Evolutionary conservation across 768 basidiomycete genomes (phyloP).

Genomic region (Kockovaella imperatae): DNA sequence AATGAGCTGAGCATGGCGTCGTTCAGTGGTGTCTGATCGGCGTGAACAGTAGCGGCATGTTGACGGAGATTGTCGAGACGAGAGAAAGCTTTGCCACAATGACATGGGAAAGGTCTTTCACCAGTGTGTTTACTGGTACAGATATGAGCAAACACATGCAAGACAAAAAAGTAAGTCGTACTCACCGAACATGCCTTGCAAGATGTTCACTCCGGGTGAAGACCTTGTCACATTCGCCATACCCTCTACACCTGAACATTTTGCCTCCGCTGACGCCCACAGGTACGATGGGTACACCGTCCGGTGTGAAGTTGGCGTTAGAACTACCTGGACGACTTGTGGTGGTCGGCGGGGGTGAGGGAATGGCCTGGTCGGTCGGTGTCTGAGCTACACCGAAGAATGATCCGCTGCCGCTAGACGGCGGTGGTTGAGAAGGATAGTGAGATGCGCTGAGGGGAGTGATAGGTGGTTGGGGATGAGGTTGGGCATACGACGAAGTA

Average conservation of each 20-base stretch:
- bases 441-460: conserved; percentile 21
- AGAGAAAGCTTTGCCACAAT: conserved; percentile 91
- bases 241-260: conserved; percentile 91
- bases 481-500: background rate
- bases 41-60: conserved; percentile 92
- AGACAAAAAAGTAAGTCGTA: conserved; percentile 11
- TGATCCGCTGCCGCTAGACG: conserved; percentile 12
- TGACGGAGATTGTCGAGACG: conserved; percentile 94
- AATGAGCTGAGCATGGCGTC: conserved; percentile 40
- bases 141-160: background rate
- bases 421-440: conserved; percentile 26
- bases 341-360: conserved; percentile 32
- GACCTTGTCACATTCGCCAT: conserved; percentile 92
- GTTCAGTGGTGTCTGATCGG: conserved; percentile 58
- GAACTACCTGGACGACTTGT: conserved; percentile 16
- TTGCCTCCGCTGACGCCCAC: conserved; percentile 50
- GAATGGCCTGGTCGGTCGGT: conserved; percentile 15
- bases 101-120: conserved; percentile 90
- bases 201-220: conserved; percentile 93
- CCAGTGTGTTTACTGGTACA: conserved; percentile 85
- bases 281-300: conserved; percentile 35
- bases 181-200: conserved; percentile 86
- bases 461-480: conserved; percentile 23
- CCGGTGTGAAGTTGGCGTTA: conserved; percentile 23
- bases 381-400: conserved; percentile 30